phyloP scores from a whole-genome alignment of 768 basidiomycete genomes.

The Lyophyllum atratum region DNA sequence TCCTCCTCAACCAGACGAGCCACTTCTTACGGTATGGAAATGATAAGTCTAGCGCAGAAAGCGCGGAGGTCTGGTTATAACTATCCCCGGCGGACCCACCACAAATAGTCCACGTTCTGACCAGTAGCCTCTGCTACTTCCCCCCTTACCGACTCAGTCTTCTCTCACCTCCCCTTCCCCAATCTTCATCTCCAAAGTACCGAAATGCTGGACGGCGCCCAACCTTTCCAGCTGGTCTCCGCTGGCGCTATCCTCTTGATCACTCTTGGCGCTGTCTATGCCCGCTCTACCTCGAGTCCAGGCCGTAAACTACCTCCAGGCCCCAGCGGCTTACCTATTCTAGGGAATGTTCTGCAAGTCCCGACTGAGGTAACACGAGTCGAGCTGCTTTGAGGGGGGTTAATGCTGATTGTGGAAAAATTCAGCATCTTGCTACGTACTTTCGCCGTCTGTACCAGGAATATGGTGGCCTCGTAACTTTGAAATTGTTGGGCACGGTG shows the following conservation, averaged over 20 bases:
- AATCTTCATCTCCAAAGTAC: background rate
- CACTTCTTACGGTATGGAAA: no score
- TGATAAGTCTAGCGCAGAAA: no score
- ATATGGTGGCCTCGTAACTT: constrained; percentile 2
- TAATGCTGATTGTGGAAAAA: background rate
- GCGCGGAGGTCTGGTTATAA: no score
- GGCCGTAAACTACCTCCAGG: constrained; percentile 1
- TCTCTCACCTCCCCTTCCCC: background rate
- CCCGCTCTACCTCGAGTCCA: background rate
- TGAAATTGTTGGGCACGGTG: constrained; percentile 6
- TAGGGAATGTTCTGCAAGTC: constrained; percentile 8
- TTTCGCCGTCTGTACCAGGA: constrained; percentile 3
- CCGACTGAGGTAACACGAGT: constrained; percentile 1
- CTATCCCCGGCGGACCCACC: no score
- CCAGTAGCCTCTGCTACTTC: background rate
- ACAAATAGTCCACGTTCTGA: background rate
- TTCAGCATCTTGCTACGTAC: constrained; percentile 5
- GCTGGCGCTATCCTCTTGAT: background rate
- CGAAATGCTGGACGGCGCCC: background rate
- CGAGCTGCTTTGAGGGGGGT: background rate
- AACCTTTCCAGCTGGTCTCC: background rate
- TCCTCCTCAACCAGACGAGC: no score
- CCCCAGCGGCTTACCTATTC: constrained; percentile 1
- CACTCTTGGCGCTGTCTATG: background rate
- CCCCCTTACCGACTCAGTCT: background rate